phyloP scores from a whole-genome alignment of 2,329 filamentous ascomycete genomes.

The Catunica adiposa region DNA sequence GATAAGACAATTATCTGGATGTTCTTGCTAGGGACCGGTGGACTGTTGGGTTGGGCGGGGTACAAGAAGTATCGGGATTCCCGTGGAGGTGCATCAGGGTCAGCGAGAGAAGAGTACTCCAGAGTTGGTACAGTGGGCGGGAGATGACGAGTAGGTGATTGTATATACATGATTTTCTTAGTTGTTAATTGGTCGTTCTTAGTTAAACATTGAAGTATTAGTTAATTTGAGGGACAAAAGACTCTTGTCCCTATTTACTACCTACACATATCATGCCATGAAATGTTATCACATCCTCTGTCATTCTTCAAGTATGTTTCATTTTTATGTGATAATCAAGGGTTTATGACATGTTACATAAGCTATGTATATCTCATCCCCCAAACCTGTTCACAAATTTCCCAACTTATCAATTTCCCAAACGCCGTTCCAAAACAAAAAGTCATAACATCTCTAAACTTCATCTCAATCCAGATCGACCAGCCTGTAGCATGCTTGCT shows the following conservation, averaged over 20 bases:
- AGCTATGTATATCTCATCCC: background rate
- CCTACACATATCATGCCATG: background rate
- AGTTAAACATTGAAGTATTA: no score
- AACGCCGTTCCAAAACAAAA: slow-evolving; percentile 4
- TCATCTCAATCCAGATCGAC: background rate
- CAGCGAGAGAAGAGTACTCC: slow-evolving; percentile 5
- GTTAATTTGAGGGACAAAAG: no score
- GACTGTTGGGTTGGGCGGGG: slow-evolving; percentile 43
- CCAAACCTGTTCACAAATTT: background rate
- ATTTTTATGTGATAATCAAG: background rate
- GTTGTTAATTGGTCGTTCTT: no score
- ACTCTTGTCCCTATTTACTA: background rate
- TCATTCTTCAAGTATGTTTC: background rate
- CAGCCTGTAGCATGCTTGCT: background rate
- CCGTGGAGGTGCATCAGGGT: background rate
- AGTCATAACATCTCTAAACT: background rate
- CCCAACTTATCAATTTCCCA: slow-evolving; percentile 4
- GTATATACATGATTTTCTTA: no score
- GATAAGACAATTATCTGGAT: slow-evolving; percentile 50
- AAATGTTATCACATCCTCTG: background rate
- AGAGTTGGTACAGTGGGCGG: background rate
- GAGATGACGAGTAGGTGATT: background rate
- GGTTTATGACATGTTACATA: slow-evolving; percentile 2
- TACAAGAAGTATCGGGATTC: slow-evolving; percentile 18
- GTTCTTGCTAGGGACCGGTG: slow-evolving; percentile 42